Conservation (phyloP, 768 basidiomycete genomes). For the Mycena chlorophos region DNA sequence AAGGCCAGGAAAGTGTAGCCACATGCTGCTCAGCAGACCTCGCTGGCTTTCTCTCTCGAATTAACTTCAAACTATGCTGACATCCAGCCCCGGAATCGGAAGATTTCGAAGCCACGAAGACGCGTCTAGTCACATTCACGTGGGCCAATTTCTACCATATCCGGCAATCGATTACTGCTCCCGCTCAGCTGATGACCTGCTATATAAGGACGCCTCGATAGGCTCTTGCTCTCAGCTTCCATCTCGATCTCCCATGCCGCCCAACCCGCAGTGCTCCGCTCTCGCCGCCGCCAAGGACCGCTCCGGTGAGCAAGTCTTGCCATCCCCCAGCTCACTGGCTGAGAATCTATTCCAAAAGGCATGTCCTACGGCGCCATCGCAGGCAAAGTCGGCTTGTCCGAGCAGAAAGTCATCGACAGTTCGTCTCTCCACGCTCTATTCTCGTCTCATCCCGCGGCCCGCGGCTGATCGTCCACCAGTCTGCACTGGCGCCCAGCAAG, state of each 20-base stretch:
- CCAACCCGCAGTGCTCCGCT: constrained; percentile 59
- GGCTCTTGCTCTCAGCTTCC: neutral
- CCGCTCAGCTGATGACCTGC: constrained; percentile 5
- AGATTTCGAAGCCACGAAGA: no score
- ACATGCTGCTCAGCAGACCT: no score
- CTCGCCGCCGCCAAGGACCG: constrained; percentile 50
- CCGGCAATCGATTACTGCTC: constrained; percentile 11
- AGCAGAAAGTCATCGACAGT: constrained; percentile 58
- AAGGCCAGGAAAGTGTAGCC: no score
- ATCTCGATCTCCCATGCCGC: constrained; percentile 43
- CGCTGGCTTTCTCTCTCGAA: no score
- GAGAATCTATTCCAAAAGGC: constrained; percentile 36
- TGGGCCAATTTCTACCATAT: neutral
- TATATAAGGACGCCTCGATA: neutral
- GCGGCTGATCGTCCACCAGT: constrained; percentile 37
- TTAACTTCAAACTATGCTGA: no score
- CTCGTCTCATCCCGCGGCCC: neutral
- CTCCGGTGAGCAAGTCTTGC: constrained; percentile 55
- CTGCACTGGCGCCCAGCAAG: constrained; percentile 41
- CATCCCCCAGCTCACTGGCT: neutral
- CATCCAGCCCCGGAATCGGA: no score
- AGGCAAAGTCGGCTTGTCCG: constrained; percentile 36
- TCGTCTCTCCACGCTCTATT: constrained; percentile 30
- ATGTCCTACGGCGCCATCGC: constrained; percentile 53
- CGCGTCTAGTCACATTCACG: no score